Evolutionary conservation across 169 alveolate species (phyloP), one percentile per base, ranked within the genome.

Genomic region (Eimeria sp.): DNA sequence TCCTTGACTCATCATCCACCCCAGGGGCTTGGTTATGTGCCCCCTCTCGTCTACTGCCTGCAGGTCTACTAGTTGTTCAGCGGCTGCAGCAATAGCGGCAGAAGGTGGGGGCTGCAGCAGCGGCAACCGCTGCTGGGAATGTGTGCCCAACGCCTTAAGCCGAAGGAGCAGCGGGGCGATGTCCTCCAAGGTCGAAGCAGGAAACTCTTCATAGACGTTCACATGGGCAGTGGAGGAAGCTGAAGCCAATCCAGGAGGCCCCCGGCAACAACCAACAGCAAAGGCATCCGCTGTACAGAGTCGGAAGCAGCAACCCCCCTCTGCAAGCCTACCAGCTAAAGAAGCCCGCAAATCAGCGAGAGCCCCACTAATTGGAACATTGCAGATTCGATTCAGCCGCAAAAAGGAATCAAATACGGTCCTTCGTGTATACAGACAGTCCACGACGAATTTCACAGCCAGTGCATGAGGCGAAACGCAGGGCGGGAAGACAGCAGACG

Each of bases 51-150:
- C 91, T 34, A 83, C 54, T 16, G 91, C 91, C 91, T 83, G 91
- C 63, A 83, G 91, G 76, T 83, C 57, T 25, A 83, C 25, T 34
- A 83, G 57, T 57, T 58, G 91, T 20, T 83, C 91, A n/a, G 57
- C 91, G n/a, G 91, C 91, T 7, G 72, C 76, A n/a, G 57, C 76
- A 57, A 83, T 43, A 30, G 75, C 75, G 27, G 91, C 54, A 83
- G 91, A 51, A 34, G 91, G 91, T 58, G 91, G 91, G 63, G 91
- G 91, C 76, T 83, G 91, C 54, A 83, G 75, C 91, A 57, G 51
- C 75, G 91, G 91, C 91, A 83, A 30, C 76, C 58, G 91, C 75
- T 83, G 91, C 91, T 57, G 91, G 13, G 91, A 51, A 57, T 83
- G 91, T 47, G 49, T 27, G 67, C 91, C 91, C 75, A 83, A 40